Conservation (phyloP, 345 rosid genomes). For the Eutrema yunnanense region DNA sequence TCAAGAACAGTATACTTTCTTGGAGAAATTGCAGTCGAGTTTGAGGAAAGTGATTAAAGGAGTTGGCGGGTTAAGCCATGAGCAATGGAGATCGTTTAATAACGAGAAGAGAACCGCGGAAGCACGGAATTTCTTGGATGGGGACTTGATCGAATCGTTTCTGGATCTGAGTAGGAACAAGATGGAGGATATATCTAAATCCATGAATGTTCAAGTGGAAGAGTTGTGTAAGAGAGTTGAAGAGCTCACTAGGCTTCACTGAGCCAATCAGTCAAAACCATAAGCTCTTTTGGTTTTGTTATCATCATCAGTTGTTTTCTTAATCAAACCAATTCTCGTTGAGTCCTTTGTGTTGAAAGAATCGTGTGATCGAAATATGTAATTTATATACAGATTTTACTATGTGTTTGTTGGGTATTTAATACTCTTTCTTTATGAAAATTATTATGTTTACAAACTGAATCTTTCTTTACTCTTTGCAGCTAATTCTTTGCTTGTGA, state of each 20-base stretch:
- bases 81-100: constrained; percentile 96
- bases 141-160: constrained; percentile 86
- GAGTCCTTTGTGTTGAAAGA: neutral
- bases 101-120: constrained; percentile 86
- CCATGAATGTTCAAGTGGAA: constrained; percentile 67
- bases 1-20: constrained; percentile 61
- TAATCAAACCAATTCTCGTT: neutral
- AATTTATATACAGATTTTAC: neutral
- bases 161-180: constrained; percentile 70
- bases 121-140: constrained; percentile 84
- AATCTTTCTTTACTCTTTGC: neutral
- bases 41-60: constrained; percentile 91
- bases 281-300: constrained; percentile 7
- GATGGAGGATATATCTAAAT: constrained; percentile 84
- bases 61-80: constrained; percentile 92
- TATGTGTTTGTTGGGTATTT: neutral
- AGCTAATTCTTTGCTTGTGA: constrained; percentile 18
- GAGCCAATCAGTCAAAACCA: constrained; percentile 18
- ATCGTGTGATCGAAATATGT: neutral
- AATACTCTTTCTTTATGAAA: neutral
- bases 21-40: constrained; percentile 81
- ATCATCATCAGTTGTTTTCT: neutral
- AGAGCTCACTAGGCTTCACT: constrained; percentile 90
- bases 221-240: constrained; percentile 90
- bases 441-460: neutral